Percentiles rank a stretch among this genome's conserved stretches.
These are phyloP conservation scores for Nakazawaea siamensis DNA, from an alignment of 805 yeast species.

Conservation along the genomic window DNA sequence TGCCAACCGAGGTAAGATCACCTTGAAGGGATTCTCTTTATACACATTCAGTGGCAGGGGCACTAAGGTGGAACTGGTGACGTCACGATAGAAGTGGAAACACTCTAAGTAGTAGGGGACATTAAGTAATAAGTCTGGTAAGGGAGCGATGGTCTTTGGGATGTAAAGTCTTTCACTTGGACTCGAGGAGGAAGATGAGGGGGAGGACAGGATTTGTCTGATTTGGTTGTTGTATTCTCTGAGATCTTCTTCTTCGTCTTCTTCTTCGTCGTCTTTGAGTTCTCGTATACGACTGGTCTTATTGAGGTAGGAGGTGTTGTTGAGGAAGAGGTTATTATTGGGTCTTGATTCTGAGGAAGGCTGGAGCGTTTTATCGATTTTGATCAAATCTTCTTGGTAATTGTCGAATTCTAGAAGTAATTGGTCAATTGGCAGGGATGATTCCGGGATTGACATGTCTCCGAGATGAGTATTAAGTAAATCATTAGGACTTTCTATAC, in stretches of 20 bases:
- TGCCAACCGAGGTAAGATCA: slow-evolving; percentile 61
- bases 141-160: slow-evolving; percentile 31
- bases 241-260: slow-evolving; percentile 12
- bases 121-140: slow-evolving; percentile 52
- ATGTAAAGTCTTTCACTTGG: slow-evolving; percentile 14
- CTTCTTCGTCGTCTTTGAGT: slow-evolving; percentile 3
- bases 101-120: slow-evolving; percentile 55
- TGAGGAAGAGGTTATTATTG: no score
- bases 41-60: slow-evolving; percentile 55
- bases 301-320: no score
- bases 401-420: slow-evolving; percentile 5
- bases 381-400: slow-evolving; percentile 8
- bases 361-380: slow-evolving; percentile 2
- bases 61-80: slow-evolving; percentile 52
- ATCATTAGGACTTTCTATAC: slow-evolving; percentile 1
- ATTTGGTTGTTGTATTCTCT: slow-evolving; percentile 3
- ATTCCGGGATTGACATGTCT: background rate
- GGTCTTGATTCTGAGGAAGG: no score
- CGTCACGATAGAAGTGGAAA: slow-evolving; percentile 54
- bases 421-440: background rate
- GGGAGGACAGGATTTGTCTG: background rate
- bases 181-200: slow-evolving; percentile 11
- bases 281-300: no score
- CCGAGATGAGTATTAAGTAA: background rate
- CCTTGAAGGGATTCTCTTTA: slow-evolving; percentile 57